Percentiles rank a stretch among this genome's conserved stretches.
Evolutionary conservation across 2,329 filamentous ascomycete species (phyloP).

Genomic region (Ceratocystis huliohia): DNA sequence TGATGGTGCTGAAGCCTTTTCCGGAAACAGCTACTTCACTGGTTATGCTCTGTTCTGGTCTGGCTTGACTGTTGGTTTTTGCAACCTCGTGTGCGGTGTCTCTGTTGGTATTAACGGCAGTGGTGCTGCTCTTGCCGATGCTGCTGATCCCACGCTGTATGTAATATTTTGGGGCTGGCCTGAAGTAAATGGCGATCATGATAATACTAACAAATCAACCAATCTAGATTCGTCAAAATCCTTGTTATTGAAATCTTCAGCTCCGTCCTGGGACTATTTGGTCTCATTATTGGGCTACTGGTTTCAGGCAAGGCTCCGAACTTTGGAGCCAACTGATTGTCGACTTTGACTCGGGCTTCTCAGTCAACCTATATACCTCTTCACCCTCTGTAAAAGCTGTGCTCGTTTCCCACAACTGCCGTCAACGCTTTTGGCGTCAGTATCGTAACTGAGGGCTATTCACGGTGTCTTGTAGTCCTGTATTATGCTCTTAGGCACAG

Average conservation of each 20-base stretch:
- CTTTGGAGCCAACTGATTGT: constrained; percentile 39
- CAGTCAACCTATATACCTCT: not conserved
- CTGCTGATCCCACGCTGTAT: constrained; percentile 78
- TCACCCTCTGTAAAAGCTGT: not conserved
- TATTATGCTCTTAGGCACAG: not conserved
- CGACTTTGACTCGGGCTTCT: not conserved
- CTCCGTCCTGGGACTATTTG: constrained; percentile 90
- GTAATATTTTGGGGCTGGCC: constrained; percentile 28
- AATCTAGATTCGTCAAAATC: constrained; percentile 82
- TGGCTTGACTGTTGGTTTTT: constrained; percentile 84
- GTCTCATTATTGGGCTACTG: constrained; percentile 84
- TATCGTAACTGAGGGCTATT: not conserved
- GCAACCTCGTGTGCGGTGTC: constrained; percentile 91
- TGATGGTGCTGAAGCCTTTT: constrained; percentile 51
- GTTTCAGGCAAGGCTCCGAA: constrained; percentile 72
- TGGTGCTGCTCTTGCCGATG: constrained; percentile 89
- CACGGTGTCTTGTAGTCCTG: not conserved
- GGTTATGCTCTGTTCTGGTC: constrained; percentile 95
- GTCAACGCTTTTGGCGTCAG: not conserved
- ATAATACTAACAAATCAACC: constrained; percentile 24
- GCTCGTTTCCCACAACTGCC: not conserved
- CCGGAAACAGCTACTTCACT: constrained; percentile 76
- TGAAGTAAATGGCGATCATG: constrained; percentile 20
- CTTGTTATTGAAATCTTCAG: constrained; percentile 99
- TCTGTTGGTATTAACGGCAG: constrained; percentile 97